Base-by-base conservation (phyloP, 2,329 filamentous ascomycete species). In the Fusarium sp. region DNA sequence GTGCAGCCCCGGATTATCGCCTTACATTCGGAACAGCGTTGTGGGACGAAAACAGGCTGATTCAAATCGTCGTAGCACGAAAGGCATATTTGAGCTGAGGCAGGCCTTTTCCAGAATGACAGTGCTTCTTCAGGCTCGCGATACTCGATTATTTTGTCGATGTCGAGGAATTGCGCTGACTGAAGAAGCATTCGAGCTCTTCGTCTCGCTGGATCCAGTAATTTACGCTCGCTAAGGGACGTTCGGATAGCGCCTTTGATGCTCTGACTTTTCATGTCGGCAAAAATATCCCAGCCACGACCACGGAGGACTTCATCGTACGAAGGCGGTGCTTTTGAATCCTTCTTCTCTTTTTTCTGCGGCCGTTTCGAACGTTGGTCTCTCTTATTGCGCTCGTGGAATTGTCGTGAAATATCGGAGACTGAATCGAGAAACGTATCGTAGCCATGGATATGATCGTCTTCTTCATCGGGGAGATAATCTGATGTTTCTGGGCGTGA, bases 361-460 rank as follows among this genome's bases (percentile, higher is more conserved):
- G 33, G 23, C 0, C 44, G 40, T 6, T 62, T 41, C 3, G 46
- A 48, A 26, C 35, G 13, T 6, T 42, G 59, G 2, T 30, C 15
- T 26, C 52, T 56, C 27, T 68, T 67, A 35, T 78, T 74, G n/a
- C 73, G 71, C 15, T 71, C 60, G 10, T 77, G 73, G 50, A 81
- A 80, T 17, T 73, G 70, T 6, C 77, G 72, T 7, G 77, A 74
- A 12, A 72, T 73, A 13, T 81, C 66, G 56, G 70, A 79, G 35
- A 83, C 78, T 32, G 82, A 78, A 40, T 81, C 78, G 11, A 83
- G 50, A 49, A 83, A 83, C 0, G 81, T 81, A 45, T 83, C 80
- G 53, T 78, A 83, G 12, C 81, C 81, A 60, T 82, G 75, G 9
- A 83, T 74, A 32, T 75, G 60, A 30, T 73, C 56, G 41, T 80